These are phyloP conservation scores for Exidia glandulosa DNA, from an alignment of 768 basidiomycete genomes.

Conservation along the genomic window DNA sequence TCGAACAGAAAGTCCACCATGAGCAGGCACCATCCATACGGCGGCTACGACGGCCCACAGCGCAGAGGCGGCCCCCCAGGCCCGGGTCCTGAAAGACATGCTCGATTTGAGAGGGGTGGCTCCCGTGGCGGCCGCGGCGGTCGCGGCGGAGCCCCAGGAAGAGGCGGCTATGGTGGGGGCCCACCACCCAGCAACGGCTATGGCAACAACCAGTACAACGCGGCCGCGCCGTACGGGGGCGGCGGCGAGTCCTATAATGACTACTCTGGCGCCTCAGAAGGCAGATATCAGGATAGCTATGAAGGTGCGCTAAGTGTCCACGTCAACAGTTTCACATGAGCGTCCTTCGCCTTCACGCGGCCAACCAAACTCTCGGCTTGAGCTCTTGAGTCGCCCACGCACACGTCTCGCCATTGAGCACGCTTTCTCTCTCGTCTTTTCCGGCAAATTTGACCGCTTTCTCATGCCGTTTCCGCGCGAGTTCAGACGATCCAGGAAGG, in stretches of 20 bases:
- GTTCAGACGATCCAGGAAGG: slow-evolving; percentile 1
- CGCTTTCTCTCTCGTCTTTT: neutral
- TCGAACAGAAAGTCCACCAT: slow-evolving; percentile 28
- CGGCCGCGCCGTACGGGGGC: slow-evolving; percentile 20
- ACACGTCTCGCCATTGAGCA: neutral
- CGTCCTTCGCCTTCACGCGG: neutral
- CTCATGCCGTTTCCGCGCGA: neutral
- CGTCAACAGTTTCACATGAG: neutral
- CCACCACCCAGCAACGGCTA: neutral
- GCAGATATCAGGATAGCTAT: slow-evolving; percentile 44
- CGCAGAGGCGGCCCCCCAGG: slow-evolving; percentile 54
- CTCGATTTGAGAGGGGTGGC: slow-evolving; percentile 31
- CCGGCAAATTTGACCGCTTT: neutral
- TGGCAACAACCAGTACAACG: neutral
- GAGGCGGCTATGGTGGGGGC: slow-evolving; percentile 28
- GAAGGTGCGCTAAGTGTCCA: slow-evolving; percentile 72
- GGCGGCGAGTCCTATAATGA: slow-evolving; percentile 26
- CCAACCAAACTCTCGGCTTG: neutral
- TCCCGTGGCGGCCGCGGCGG: slow-evolving; percentile 44
- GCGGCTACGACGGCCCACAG: slow-evolving; percentile 48
- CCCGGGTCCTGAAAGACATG: slow-evolving; percentile 64
- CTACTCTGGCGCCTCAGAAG: neutral
- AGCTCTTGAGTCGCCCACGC: neutral
- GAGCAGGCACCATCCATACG: slow-evolving; percentile 89
- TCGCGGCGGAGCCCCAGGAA: slow-evolving; percentile 41